These are phyloP conservation scores for Cetradonia linearis DNA, from an alignment of 495 filamentous ascomycete genomes.

Conservation along the genomic window DNA sequence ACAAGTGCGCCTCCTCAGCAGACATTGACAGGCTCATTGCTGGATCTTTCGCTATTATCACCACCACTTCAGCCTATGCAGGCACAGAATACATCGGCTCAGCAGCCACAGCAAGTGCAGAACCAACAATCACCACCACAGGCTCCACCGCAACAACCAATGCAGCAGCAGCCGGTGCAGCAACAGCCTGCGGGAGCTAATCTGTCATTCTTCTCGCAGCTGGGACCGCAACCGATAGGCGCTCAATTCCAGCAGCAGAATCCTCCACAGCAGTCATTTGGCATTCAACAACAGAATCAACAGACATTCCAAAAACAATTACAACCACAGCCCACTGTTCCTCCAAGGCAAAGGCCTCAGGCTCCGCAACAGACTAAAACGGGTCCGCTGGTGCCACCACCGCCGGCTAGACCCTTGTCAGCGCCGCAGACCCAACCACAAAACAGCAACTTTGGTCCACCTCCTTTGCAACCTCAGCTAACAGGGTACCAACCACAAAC, in stretches of 20 bases:
- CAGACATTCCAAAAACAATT: conserved; percentile 21
- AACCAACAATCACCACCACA: conserved; percentile 32
- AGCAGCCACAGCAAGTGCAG: conserved; percentile 33
- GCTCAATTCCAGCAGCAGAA: conserved; percentile 17
- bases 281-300: conserved; percentile 15
- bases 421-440: conserved; percentile 74
- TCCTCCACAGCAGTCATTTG: conserved; percentile 22
- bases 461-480: conserved; percentile 73
- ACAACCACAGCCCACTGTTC: conserved; percentile 30
- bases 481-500: conserved; percentile 53
- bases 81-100: conserved; percentile 40
- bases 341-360: conserved; percentile 61
- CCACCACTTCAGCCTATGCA: conserved; percentile 67
- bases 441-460: conserved; percentile 59
- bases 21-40: conserved; percentile 58
- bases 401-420: conserved; percentile 73
- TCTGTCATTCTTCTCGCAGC: conserved; percentile 35
- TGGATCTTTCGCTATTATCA: conserved; percentile 67
- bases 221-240: conserved; percentile 32
- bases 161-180: conserved; percentile 38
- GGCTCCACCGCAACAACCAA: conserved; percentile 35
- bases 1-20: conserved; percentile 31
- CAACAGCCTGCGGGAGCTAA: conserved; percentile 39
- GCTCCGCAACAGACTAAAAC: conserved; percentile 53
- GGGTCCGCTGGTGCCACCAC: conserved; percentile 65